These are phyloP conservation scores for Septoria linicola DNA, from an alignment of 2,329 filamentous ascomycete species.

Conservation along the genomic window DNA sequence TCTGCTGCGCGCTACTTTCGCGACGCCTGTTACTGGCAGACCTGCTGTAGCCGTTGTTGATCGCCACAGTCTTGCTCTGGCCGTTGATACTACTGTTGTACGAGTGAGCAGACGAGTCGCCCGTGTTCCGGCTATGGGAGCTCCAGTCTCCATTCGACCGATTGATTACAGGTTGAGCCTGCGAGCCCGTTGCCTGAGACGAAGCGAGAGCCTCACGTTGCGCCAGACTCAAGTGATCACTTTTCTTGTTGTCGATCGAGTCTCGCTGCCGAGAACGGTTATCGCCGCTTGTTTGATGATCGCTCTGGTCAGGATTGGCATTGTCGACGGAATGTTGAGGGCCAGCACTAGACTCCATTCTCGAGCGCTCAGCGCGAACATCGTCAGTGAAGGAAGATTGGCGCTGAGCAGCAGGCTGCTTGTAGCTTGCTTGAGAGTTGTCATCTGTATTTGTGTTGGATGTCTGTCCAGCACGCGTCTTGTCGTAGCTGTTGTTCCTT, in stretches of 20 bases:
- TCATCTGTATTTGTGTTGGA: background rate
- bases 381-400: background rate
- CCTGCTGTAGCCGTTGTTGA: background rate
- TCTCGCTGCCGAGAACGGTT: no score
- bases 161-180: background rate
- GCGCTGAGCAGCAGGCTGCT: no score
- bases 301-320: background rate
- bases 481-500: background rate
- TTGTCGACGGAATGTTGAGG: background rate
- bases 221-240: background rate
- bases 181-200: background rate
- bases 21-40: background rate
- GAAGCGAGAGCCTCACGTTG: background rate
- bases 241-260: conserved; percentile 1
- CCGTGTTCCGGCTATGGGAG: background rate
- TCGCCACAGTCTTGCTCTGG: background rate
- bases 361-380: background rate
- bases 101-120: background rate
- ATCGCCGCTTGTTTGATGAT: background rate
- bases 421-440: background rate
- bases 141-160: background rate
- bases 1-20: background rate
- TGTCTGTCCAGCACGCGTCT: background rate
- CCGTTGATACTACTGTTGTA: background rate
- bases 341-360: background rate